Evolutionary conservation across 2,329 filamentous ascomycete species (phyloP).

Genomic region (Dactylella cylindrospora): DNA sequence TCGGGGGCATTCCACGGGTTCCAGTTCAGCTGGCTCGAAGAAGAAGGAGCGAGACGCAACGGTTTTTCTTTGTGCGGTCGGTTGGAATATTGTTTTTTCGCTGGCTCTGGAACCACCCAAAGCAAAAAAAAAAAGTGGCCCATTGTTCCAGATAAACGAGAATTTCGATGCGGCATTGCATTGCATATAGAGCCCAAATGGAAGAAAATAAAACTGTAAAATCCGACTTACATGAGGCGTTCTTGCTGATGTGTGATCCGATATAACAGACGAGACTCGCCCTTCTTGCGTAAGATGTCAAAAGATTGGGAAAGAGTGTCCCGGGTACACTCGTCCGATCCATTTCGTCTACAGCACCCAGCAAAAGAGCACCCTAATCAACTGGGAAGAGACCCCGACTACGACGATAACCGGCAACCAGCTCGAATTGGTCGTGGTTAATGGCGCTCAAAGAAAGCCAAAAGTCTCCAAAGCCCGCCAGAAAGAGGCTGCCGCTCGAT

Average conservation of each 20-base stretch:
- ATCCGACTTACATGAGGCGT: too few species aligned
- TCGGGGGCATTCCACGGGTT: slow-evolving; percentile 22
- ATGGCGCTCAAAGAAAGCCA: slow-evolving; percentile 4
- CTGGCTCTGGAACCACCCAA: too few species aligned
- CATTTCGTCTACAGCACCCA: slow-evolving; percentile 35
- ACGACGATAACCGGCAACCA: slow-evolving; percentile 36
- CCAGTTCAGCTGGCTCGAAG: too few species aligned
- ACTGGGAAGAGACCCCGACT: slow-evolving; percentile 35
- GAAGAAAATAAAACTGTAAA: too few species aligned
- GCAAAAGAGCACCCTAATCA: slow-evolving; percentile 33
- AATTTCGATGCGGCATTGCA: slow-evolving; percentile 30
- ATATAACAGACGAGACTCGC: slow-evolving; percentile 33
- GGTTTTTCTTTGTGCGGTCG: neutral
- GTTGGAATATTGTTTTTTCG: neutral
- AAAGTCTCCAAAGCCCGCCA: slow-evolving; percentile 20
- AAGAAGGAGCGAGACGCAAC: too few species aligned
- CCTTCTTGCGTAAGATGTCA: slow-evolving; percentile 37
- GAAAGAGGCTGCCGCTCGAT: neutral
- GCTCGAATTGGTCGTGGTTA: slow-evolving; percentile 28
- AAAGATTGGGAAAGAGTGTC: slow-evolving; percentile 40
- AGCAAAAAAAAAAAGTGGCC: too few species aligned
- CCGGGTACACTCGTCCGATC: slow-evolving; percentile 30
- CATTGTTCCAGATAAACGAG: too few species aligned
- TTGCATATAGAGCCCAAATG: too few species aligned
- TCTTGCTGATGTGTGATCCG: slow-evolving; percentile 10